phyloP scores from a whole-genome alignment of 768 basidiomycete genomes.

The Chalciporus chontae region DNA sequence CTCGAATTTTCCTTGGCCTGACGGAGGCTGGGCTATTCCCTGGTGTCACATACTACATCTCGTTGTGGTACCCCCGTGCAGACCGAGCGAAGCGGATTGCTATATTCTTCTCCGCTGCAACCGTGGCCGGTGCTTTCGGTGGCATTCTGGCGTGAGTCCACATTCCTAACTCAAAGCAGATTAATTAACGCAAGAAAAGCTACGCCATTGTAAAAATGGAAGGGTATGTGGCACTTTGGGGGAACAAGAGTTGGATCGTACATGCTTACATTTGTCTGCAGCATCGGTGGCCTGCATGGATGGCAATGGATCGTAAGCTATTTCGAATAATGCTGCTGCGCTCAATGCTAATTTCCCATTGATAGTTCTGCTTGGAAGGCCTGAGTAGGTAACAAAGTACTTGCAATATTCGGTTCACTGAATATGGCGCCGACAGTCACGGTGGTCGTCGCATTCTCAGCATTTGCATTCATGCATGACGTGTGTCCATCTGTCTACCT shows the following conservation, averaged over 20 bases:
- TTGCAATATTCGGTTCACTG: not conserved
- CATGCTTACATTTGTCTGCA: constrained; percentile 1
- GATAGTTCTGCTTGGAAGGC: constrained; percentile 32
- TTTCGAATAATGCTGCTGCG: not conserved
- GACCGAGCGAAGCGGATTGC: constrained; percentile 59
- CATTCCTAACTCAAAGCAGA: not conserved
- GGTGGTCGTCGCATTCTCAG: constrained; percentile 11
- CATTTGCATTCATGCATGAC: constrained; percentile 54
- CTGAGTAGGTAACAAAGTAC: constrained; percentile 12
- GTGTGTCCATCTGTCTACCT: constrained; percentile 26
- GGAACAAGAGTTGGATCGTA: not conserved
- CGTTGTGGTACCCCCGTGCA: constrained; percentile 56
- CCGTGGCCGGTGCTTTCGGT: constrained; percentile 49
- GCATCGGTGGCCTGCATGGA: constrained; percentile 30
- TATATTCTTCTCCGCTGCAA: constrained; percentile 63
- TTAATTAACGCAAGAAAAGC: constrained; percentile 16
- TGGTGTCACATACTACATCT: constrained; percentile 43
- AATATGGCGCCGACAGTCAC: constrained; percentile 17
- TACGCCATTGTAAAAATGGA: constrained; percentile 33
- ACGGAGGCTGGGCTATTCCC: constrained; percentile 46
- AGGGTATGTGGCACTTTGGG: constrained; percentile 30
- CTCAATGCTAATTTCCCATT: constrained; percentile 7
- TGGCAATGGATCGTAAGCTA: constrained; percentile 38
- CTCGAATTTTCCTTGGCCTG: constrained; percentile 43
- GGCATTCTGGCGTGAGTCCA: constrained; percentile 43